These are phyloP conservation scores for Eucalyptus tenuipes DNA, from an alignment of 345 rosid species.

Conservation along the genomic window DNA sequence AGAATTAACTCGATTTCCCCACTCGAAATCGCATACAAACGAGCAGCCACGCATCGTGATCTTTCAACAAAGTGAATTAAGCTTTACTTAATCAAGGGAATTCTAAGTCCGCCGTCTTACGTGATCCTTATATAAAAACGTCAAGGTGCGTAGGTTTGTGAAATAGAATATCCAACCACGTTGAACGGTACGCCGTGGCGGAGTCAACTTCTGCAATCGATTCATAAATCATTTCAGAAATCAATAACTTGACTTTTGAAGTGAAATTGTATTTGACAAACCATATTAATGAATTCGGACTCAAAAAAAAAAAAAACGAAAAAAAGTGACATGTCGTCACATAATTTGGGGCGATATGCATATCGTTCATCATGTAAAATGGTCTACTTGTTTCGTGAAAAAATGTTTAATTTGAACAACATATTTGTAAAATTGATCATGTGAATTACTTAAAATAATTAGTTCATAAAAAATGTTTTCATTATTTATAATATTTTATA, in stretches of 20 bases:
- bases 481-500: not conserved
- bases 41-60: not conserved
- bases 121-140: not conserved
- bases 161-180: not conserved
- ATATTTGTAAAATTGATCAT: not conserved
- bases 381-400: not conserved
- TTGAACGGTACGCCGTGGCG: not conserved
- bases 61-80: not conserved
- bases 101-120: not conserved
- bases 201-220: not conserved
- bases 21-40: not conserved
- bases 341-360: not conserved
- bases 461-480: not conserved
- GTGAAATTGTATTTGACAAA: not conserved
- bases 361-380: not conserved
- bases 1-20: not conserved
- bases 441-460: not conserved
- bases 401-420: fast-evolving
- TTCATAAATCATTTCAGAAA: not conserved
- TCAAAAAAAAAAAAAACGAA: not conserved
- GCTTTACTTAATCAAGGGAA: not conserved
- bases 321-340: not conserved
- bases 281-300: not conserved
- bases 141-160: not conserved
- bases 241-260: not conserved